Conservation (phyloP, 495 filamentous ascomycete species). For the Hypoxylon cercidicola region DNA sequence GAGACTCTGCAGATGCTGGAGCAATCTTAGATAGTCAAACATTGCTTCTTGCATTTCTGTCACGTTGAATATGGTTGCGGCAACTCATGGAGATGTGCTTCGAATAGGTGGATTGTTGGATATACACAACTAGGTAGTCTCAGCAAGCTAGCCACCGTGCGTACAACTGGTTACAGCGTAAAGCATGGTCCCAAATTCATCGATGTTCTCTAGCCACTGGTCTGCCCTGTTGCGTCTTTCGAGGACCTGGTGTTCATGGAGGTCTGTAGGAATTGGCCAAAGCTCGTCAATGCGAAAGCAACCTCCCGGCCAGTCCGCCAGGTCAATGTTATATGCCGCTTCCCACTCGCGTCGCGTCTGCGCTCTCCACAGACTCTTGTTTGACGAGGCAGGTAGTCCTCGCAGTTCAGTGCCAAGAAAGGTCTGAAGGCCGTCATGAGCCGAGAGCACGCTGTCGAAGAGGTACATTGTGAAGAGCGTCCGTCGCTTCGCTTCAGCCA, state of each 20-base stretch:
- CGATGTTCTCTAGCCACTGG: conserved; percentile 56
- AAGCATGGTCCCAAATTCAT: conserved; percentile 63
- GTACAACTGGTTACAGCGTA: conserved; percentile 57
- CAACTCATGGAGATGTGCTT: background rate
- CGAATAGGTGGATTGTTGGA: background rate
- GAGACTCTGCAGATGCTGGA: conserved; percentile 13
- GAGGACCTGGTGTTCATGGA: conserved; percentile 40
- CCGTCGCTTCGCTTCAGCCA: conserved; percentile 57
- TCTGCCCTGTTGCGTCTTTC: conserved; percentile 51
- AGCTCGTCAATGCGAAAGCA: conserved; percentile 57
- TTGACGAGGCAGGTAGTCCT: conserved; percentile 52
- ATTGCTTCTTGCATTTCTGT: background rate
- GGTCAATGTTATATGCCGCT: conserved; percentile 52
- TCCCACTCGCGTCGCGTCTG: conserved; percentile 52
- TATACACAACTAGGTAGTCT: background rate
- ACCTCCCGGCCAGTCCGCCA: conserved; percentile 52
- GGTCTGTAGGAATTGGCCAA: conserved; percentile 51
- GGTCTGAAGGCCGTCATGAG: conserved; percentile 55
- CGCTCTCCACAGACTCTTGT: conserved; percentile 52
- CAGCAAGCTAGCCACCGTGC: conserved; percentile 43
- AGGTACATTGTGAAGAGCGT: conserved; percentile 62
- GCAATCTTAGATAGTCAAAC: background rate
- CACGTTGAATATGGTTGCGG: background rate
- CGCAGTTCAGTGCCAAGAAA: conserved; percentile 57
- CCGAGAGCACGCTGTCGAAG: conserved; percentile 56